Evolutionary conservation across 2,329 filamentous ascomycete species (phyloP).

Genomic region (Zalaria sp.): DNA sequence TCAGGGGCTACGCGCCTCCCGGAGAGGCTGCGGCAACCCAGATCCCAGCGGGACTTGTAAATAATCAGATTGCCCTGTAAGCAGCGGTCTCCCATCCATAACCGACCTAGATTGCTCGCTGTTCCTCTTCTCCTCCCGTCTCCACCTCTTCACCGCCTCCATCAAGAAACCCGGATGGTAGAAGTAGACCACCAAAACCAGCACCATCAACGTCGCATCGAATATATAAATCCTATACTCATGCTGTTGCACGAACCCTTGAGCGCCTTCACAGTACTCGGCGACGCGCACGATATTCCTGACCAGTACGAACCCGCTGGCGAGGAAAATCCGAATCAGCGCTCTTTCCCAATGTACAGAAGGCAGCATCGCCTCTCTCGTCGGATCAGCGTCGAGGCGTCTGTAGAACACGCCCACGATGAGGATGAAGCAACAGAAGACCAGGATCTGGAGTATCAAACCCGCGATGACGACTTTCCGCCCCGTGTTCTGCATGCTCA

Average conservation of each 20-base stretch:
- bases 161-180: too few species aligned
- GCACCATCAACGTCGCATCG: slow-evolving; percentile 27
- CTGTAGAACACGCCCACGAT: slow-evolving; percentile 36
- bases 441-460: slow-evolving; percentile 41
- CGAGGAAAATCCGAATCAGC: slow-evolving; percentile 23
- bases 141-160: too few species aligned
- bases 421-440: slow-evolving; percentile 42
- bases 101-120: too few species aligned
- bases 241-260: slow-evolving; percentile 26
- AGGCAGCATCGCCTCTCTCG: slow-evolving; percentile 6
- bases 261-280: slow-evolving; percentile 32
- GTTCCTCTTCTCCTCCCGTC: too few species aligned
- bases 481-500: slow-evolving; percentile 21
- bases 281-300: slow-evolving; percentile 32
- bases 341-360: slow-evolving; percentile 17
- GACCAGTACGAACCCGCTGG: slow-evolving; percentile 27
- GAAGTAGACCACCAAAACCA: slow-evolving; percentile 5
- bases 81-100: background rate
- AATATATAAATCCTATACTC: slow-evolving; percentile 32
- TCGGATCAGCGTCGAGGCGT: too few species aligned
- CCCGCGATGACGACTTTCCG: slow-evolving; percentile 41
- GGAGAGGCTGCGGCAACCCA: too few species aligned
- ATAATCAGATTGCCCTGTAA: too few species aligned
- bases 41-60: too few species aligned
- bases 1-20: too few species aligned